Evolutionary conservation across 148 eudicot genomes (phyloP).

Genomic region (Fagopyrum tataricum): DNA sequence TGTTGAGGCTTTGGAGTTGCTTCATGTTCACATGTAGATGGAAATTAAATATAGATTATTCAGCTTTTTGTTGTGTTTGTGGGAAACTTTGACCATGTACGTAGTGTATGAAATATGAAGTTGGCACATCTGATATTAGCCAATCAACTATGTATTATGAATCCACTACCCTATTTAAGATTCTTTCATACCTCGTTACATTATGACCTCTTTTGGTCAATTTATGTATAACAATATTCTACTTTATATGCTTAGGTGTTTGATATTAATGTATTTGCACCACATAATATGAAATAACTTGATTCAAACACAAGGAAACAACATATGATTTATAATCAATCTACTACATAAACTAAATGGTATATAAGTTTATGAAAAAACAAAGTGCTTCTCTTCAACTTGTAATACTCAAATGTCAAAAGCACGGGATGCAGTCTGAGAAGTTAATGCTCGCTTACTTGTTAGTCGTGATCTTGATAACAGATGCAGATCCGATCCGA

Average conservation of each 20-base stretch:
- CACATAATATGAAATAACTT: background rate
- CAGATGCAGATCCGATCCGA: conserved; percentile 13
- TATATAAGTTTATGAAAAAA: background rate
- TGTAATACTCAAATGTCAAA: background rate
- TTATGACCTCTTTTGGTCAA: background rate
- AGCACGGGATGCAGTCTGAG: background rate
- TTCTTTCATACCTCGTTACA: background rate
- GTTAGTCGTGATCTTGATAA: background rate
- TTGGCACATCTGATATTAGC: background rate
- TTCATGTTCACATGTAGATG: background rate
- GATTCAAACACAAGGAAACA: background rate
- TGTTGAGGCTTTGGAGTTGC: conserved; percentile 28
- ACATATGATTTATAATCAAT: background rate
- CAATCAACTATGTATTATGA: background rate
- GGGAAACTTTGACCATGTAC: background rate
- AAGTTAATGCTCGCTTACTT: background rate
- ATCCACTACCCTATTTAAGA: background rate
- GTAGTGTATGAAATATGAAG: background rate
- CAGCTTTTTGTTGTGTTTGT: background rate
- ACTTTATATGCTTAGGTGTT: background rate
- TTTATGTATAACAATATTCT: background rate
- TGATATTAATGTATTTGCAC: background rate
- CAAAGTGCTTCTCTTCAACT: background rate
- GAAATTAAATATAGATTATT: background rate
- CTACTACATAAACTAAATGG: background rate